These are phyloP conservation scores for Polychaeton citri DNA, from an alignment of 2,329 filamentous ascomycete species.

Conservation along the genomic window DNA sequence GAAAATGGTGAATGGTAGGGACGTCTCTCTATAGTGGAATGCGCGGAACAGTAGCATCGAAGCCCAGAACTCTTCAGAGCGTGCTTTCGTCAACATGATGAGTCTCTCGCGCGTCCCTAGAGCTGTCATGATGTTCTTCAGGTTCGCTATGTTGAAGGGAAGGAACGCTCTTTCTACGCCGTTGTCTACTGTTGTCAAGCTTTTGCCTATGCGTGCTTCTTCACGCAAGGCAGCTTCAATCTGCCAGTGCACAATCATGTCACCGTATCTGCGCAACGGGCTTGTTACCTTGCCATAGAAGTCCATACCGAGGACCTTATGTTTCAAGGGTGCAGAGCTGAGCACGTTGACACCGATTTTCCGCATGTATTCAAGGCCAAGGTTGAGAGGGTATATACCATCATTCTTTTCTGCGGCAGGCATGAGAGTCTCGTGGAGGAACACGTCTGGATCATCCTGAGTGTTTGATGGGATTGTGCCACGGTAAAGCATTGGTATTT, in stretches of 20 bases:
- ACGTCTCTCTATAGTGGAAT: conserved; percentile 40
- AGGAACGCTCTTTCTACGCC: conserved; percentile 22
- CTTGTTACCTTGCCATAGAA: conserved; percentile 46
- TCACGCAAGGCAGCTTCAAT: conserved; percentile 48
- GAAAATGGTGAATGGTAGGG: conserved; percentile 35
- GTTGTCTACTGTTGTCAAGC: conserved; percentile 21
- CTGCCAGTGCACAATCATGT: conserved; percentile 51
- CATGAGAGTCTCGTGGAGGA: conserved; percentile 22
- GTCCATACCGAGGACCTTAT: conserved; percentile 38
- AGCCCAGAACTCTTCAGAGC: conserved; percentile 35
- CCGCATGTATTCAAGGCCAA: conserved; percentile 30
- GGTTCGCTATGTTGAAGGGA: conserved; percentile 35
- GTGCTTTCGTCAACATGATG: conserved; percentile 25
- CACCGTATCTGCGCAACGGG: conserved; percentile 46
- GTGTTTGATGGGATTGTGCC: conserved; percentile 21
- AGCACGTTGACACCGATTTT: conserved; percentile 29
- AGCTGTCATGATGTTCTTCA: conserved; percentile 37
- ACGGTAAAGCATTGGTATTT: conserved; percentile 38
- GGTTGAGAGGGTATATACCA: conserved; percentile 20
- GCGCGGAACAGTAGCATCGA: conserved; percentile 44
- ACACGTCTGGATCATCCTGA: conserved; percentile 20
- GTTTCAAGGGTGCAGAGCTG: conserved; percentile 34
- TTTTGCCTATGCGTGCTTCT: conserved; percentile 34
- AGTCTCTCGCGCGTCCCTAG: conserved; percentile 30
- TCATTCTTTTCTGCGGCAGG: conserved; percentile 24